Evolutionary conservation across 2,329 filamentous ascomycete genomes (phyloP), one percentile per base, ranked within the genome.

Genomic region (Dactylellina cionopaga): DNA sequence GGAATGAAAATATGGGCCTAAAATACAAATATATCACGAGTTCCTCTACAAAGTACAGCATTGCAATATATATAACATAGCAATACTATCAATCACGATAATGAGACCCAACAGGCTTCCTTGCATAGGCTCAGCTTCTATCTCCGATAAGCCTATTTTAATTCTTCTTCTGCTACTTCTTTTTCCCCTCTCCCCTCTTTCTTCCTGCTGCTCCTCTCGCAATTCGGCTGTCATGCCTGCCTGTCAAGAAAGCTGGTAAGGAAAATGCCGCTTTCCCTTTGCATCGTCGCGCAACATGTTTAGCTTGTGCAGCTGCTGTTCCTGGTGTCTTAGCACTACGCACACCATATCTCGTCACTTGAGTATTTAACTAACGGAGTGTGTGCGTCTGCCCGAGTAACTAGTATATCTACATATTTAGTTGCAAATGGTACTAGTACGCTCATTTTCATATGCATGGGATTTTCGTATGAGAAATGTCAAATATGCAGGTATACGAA

Each of bases 241-340:
- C n/a, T n/a, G n/a, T n/a, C n/a, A n/a, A n/a, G 29, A n/a, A 51
- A 31, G 15, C 15, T 27, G 39, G 11, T n/a, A 13, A 39, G 19
- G 46, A 37, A 65, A 56, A 49, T 65, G 41, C 60, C 60, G 60
- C 60, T 56, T 65, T 43, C 51, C 51, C 41, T 1, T 55, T 55
- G n/a, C 6, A 54, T 51, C 49, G 22, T 31, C 46, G 35, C 10
- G 35, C 37, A 43, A 27, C 46, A 17, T 27, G 35, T 35, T 52
- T 43, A 54, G 47, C 24, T 31, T 19, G 29, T 49, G 43, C 49
- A 65, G 39, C 41, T 65, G 60, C 62, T 58, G 51, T 66, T 65
- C 62, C 51, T 65, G 51, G 44, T 35, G 49, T 46, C 29, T 31
- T 31, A 37, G 52, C 52, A 5, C 31, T 33, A 6, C 6, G 5